Evolutionary conservation across 108 stramenopile species (phyloP).

Genomic region (Skeletonema menzelii): DNA sequence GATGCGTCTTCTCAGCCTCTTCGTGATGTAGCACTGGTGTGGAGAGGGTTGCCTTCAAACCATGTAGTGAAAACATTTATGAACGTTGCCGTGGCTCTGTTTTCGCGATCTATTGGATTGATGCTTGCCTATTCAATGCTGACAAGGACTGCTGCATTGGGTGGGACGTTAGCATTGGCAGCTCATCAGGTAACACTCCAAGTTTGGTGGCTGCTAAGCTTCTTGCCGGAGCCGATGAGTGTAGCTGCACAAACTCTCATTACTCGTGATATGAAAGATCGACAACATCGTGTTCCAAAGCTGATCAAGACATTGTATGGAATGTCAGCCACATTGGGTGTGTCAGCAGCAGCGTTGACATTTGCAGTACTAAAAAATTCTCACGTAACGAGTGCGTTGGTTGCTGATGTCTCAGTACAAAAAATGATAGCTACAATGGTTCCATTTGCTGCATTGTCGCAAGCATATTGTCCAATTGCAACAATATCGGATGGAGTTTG

Average conservation of each 20-base stretch:
- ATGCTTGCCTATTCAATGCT: constrained; percentile 43
- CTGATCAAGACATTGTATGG: constrained; percentile 30
- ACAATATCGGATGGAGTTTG: constrained; percentile 26
- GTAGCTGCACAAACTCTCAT: constrained; percentile 39
- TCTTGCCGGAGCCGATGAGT: constrained; percentile 33
- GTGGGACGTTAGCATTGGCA: constrained; percentile 41
- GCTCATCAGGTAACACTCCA: constrained; percentile 52
- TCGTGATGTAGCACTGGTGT: constrained; percentile 32
- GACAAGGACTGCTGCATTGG: constrained; percentile 39
- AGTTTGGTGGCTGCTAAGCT: constrained; percentile 43
- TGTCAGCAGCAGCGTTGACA: constrained; percentile 15
- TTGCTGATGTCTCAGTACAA: constrained; percentile 34
- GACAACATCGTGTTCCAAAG: constrained; percentile 23
- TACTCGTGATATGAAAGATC: constrained; percentile 30
- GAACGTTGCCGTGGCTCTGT: constrained; percentile 27
- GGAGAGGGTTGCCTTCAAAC: constrained; percentile 31
- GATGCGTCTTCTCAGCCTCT: constrained; percentile 26
- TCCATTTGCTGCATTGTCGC: constrained; percentile 33
- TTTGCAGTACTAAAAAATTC: constrained; percentile 15
- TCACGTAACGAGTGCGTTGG: constrained; percentile 16
- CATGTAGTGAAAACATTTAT: constrained; percentile 31
- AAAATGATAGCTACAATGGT: constrained; percentile 16
- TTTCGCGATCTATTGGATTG: constrained; percentile 23
- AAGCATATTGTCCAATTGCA: constrained; percentile 25
- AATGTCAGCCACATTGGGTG: constrained; percentile 16